Percentiles rank a stretch among this genome's conserved stretches.
Conservation (phyloP, 2,329 filamentous ascomycete species). For the Apiospora pterosperma region DNA sequence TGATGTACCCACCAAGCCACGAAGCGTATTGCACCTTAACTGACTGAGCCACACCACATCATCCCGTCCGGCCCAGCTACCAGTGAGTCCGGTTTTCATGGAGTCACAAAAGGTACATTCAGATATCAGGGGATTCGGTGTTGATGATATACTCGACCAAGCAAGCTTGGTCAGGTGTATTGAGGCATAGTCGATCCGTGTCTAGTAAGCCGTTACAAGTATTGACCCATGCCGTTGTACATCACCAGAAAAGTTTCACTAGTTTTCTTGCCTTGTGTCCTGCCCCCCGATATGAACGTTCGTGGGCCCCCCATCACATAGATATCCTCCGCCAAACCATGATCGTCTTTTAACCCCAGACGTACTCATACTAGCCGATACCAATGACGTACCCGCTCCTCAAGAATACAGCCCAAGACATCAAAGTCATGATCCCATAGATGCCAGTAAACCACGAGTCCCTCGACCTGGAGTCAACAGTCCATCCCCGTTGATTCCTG, state of each 20-base stretch:
- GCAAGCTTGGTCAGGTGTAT: background rate
- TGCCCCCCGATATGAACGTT: background rate
- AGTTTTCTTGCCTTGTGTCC: constrained; percentile 5
- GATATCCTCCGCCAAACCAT: constrained; percentile 2
- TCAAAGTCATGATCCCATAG: constrained; percentile 1
- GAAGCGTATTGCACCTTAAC: too few species aligned
- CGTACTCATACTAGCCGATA: background rate
- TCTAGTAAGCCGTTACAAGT: background rate
- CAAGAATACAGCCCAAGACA: background rate
- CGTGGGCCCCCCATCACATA: background rate
- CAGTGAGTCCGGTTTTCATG: background rate
- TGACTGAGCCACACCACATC: background rate
- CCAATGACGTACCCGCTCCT: background rate
- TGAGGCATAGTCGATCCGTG: constrained; percentile 3
- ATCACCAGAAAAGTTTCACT: constrained; percentile 10
- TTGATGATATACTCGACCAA: constrained; percentile 3
- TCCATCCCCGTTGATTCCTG: background rate
- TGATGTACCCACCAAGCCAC: background rate
- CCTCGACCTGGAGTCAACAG: background rate
- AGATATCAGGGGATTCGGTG: background rate
- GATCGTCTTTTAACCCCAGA: background rate
- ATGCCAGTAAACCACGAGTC: background rate
- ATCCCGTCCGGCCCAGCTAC: background rate
- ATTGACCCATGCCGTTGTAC: constrained; percentile 7
- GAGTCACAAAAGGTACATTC: background rate